Percentiles rank a stretch among this genome's conserved stretches.
Conservation (phyloP, 495 filamentous ascomycete species). For the Neurospora sp. region DNA sequence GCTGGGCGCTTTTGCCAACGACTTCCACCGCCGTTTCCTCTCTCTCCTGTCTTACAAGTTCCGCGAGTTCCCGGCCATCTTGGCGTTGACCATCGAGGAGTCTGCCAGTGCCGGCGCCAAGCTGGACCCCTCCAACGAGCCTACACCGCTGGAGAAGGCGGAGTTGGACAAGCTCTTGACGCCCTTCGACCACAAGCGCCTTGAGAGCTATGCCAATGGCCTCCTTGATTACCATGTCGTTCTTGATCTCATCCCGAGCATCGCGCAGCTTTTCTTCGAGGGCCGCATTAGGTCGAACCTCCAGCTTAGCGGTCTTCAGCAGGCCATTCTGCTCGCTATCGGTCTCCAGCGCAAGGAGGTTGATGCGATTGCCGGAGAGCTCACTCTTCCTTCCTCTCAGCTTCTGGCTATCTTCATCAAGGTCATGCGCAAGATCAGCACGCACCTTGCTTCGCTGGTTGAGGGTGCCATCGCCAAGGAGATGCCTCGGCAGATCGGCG, state of each 20-base stretch:
- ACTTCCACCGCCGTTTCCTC: constrained; percentile 89
- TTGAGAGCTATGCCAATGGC: constrained; percentile 92
- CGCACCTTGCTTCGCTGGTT: constrained; percentile 63
- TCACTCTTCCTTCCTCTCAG: constrained; percentile 63
- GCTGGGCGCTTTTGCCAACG: constrained; percentile 79
- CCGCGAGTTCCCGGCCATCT: constrained; percentile 67
- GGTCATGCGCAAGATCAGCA: constrained; percentile 75
- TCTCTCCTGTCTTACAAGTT: constrained; percentile 86
- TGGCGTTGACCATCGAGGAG: constrained; percentile 82
- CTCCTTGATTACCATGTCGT: constrained; percentile 97
- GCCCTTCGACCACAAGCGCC: constrained; percentile 86
- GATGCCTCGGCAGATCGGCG: constrained; percentile 51
- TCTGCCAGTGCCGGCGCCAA: constrained; percentile 67
- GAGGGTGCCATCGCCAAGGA: constrained; percentile 60
- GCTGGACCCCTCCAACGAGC: constrained; percentile 38
- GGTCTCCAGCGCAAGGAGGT: constrained; percentile 83
- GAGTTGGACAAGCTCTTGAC: constrained; percentile 68
- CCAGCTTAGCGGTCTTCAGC: constrained; percentile 66
- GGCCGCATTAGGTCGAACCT: constrained; percentile 56
- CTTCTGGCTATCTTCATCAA: constrained; percentile 95
- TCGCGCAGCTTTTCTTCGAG: constrained; percentile 74
- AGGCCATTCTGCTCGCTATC: constrained; percentile 75
- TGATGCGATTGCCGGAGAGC: constrained; percentile 70
- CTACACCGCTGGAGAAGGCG: constrained; percentile 49
- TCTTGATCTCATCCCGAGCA: constrained; percentile 75